These are phyloP conservation scores for Cordyceps fumosorosea DNA, from an alignment of 2,329 filamentous ascomycete genomes.

Conservation along the genomic window DNA sequence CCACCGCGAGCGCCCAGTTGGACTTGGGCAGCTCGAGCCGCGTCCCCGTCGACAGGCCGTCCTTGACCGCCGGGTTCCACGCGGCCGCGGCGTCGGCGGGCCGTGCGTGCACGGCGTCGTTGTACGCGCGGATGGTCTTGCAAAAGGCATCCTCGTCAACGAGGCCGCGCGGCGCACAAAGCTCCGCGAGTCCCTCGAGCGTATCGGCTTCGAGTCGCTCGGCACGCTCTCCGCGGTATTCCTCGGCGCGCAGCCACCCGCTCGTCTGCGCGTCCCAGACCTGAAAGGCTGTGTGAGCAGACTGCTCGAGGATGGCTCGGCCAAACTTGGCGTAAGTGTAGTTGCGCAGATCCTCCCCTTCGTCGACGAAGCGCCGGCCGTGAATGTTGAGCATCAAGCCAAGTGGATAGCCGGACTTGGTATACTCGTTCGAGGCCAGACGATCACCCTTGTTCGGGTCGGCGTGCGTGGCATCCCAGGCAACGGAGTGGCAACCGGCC, in stretches of 20 bases:
- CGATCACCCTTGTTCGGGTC: slow-evolving; percentile 48
- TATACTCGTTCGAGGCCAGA: slow-evolving; percentile 57
- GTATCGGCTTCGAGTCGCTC: slow-evolving; percentile 43
- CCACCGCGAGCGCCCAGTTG: slow-evolving; percentile 58
- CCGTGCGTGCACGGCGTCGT: slow-evolving; percentile 45
- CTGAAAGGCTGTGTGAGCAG: slow-evolving; percentile 54
- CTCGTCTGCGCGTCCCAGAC: slow-evolving; percentile 52
- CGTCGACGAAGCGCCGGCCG: slow-evolving; percentile 58
- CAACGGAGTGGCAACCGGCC: slow-evolving; percentile 58
- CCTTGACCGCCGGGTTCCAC: slow-evolving; percentile 55
- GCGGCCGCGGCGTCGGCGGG: slow-evolving; percentile 37
- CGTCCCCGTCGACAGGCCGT: slow-evolving; percentile 53
- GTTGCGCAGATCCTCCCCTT: slow-evolving; percentile 58
- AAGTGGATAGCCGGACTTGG: slow-evolving; percentile 62
- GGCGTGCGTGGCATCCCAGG: slow-evolving; percentile 56
- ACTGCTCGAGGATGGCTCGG: slow-evolving; percentile 52
- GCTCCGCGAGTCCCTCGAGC: slow-evolving; percentile 49
- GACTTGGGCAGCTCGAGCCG: slow-evolving; percentile 48
- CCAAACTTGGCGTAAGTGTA: slow-evolving; percentile 64
- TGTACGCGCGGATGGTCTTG: slow-evolving; percentile 48
- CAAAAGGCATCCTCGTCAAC: slow-evolving; percentile 39
- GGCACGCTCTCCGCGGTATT: slow-evolving; percentile 54
- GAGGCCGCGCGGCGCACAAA: slow-evolving; percentile 42
- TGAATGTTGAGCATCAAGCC: slow-evolving; percentile 57
- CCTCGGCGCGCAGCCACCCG: slow-evolving; percentile 51